A percentile compares a stretch with the other conserved stretches of the same genome.
Conservation (phyloP, 257 asterid species). For the Lithospermum erythrorhizon region DNA sequence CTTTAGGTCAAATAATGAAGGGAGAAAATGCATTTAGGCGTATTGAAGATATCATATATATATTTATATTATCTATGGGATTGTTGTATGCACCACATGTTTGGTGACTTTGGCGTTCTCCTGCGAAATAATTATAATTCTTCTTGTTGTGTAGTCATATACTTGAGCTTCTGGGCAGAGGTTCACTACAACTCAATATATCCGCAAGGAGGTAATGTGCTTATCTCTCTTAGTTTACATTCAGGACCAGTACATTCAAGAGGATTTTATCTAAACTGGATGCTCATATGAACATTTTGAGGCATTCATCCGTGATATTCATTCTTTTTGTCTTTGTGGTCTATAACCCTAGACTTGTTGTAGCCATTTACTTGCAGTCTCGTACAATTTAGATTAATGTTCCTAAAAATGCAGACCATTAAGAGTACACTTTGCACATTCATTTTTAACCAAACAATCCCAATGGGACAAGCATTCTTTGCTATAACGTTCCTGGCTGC, state of each 20-base stretch:
- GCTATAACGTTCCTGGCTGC: neutral
- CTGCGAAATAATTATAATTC: neutral
- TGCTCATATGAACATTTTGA: neutral
- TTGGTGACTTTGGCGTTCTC: neutral
- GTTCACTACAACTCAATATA: constrained; percentile 95
- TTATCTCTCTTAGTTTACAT: neutral
- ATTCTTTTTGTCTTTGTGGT: neutral
- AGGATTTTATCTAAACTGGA: neutral
- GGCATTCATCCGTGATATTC: neutral
- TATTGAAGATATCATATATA: no score
- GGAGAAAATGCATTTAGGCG: no score
- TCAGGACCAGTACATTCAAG: neutral
- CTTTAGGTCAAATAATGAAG: no score
- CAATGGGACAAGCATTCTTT: neutral
- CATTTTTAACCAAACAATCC: neutral
- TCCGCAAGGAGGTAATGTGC: constrained; percentile 68
- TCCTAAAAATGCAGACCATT: neutral
- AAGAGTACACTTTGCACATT: neutral
- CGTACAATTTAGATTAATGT: neutral
- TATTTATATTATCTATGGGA: no score
- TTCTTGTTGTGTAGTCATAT: constrained; percentile 45
- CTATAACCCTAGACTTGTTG: neutral
- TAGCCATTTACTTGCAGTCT: neutral
- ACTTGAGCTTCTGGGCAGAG: constrained; percentile 96
- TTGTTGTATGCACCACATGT: neutral